These are phyloP conservation scores for Mucor irregularis DNA, from an alignment of 371 early-diverging fungal genomes.

Conservation along the genomic window DNA sequence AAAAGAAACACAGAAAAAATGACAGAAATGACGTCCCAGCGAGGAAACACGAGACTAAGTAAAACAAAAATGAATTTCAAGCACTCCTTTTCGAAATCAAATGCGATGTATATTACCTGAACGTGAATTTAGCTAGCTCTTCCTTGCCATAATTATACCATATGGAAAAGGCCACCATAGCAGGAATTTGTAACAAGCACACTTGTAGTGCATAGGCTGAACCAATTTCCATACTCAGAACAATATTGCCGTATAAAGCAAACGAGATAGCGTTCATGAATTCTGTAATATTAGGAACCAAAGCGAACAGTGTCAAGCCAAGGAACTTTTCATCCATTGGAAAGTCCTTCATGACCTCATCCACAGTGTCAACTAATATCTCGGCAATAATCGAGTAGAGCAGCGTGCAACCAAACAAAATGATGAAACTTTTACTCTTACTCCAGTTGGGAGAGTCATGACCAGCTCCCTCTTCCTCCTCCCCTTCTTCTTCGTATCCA, in stretches of 20 bases:
- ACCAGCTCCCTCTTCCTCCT: conserved; percentile 70
- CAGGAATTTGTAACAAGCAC: conserved; percentile 93
- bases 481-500: conserved; percentile 44
- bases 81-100: conserved; percentile 15
- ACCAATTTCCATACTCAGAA: conserved; percentile 92
- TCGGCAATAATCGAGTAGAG: conserved; percentile 89
- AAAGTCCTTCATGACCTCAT: conserved; percentile 63
- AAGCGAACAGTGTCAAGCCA: conserved; percentile 91
- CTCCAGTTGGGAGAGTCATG: conserved; percentile 96
- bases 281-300: conserved; percentile 95
- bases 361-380: conserved; percentile 77
- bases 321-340: conserved; percentile 85
- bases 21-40: conserved; percentile 87
- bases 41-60: conserved; percentile 90
- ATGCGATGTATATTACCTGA: conserved; percentile 37
- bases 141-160: conserved; percentile 61
- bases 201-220: conserved; percentile 96
- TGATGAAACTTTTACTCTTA: conserved; percentile 74
- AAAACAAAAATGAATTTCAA: background rate
- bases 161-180: conserved; percentile 83
- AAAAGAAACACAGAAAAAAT: conserved; percentile 88
- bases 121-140: conserved; percentile 36
- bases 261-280: conserved; percentile 97
- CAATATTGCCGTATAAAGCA: conserved; percentile 91
- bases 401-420: conserved; percentile 83